A percentile compares a stretch with the other conserved stretches of the same genome.
phyloP scores from a whole-genome alignment of 2,329 filamentous ascomycete species.

The Cyphellophora attinorum region DNA sequence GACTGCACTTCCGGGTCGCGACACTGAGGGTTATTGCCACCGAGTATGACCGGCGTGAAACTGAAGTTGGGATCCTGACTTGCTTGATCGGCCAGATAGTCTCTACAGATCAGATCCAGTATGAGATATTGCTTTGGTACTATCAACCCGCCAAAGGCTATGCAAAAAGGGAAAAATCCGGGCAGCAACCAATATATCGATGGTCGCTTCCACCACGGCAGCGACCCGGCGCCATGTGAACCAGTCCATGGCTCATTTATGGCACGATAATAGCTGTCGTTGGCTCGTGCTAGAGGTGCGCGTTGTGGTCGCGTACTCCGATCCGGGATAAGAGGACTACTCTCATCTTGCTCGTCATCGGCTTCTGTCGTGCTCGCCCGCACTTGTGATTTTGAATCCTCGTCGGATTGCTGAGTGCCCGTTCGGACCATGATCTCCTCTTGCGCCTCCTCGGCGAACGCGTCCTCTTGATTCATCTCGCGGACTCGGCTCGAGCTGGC shows the following conservation, averaged over 20 bases:
- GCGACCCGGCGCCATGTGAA: conserved; percentile 22
- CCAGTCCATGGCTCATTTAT: conserved; percentile 23
- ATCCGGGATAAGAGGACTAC: conserved; percentile 9
- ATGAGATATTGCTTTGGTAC: conserved; percentile 86
- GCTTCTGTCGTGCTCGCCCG: neutral
- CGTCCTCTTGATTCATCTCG: conserved; percentile 27
- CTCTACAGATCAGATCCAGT: conserved; percentile 69
- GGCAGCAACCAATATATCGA: conserved; percentile 48
- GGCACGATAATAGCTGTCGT: conserved; percentile 6
- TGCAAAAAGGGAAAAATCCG: conserved; percentile 70
- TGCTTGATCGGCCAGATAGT: conserved; percentile 65
- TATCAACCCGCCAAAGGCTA: conserved; percentile 76
- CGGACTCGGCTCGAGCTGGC: too few relatives aligned
- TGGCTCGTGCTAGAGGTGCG: conserved; percentile 8
- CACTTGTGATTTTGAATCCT: conserved; percentile 1
- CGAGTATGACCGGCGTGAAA: conserved; percentile 56
- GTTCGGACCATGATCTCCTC: conserved; percentile 17
- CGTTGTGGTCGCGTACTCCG: neutral
- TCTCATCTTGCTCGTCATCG: conserved; percentile 17
- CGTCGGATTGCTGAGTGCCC: conserved; percentile 4
- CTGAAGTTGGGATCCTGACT: conserved; percentile 48
- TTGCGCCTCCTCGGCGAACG: conserved; percentile 24
- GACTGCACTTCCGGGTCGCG: conserved; percentile 68
- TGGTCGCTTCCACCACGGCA: conserved; percentile 41
- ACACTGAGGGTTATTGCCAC: conserved; percentile 68